Conservation (phyloP, 371 early-diverging fungal genomes). For the Pancytospora philotis region DNA sequence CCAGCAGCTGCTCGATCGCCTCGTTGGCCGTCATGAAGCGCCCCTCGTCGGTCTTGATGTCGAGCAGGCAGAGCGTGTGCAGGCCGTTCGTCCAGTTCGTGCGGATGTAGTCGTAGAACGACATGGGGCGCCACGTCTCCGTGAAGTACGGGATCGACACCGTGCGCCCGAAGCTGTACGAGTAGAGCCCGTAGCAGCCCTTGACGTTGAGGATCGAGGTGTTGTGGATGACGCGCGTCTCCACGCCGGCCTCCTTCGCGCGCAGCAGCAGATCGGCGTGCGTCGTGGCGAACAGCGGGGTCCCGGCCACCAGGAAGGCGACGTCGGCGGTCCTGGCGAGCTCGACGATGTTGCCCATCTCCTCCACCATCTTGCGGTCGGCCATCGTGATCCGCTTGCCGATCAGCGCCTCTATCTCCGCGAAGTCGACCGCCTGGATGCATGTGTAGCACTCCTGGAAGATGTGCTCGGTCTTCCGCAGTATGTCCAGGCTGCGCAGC, state of each 20-base stretch:
- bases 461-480: constrained; percentile 71
- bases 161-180: constrained; percentile 93
- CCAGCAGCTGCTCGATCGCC: constrained; percentile 68
- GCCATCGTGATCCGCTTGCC: constrained; percentile 71
- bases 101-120: constrained; percentile 81
- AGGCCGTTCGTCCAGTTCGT: constrained; percentile 70
- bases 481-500: constrained; percentile 66
- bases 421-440: constrained; percentile 64
- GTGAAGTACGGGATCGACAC: constrained; percentile 94
- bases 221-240: constrained; percentile 81
- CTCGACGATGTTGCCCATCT: constrained; percentile 73
- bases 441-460: constrained; percentile 97
- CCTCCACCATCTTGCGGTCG: constrained; percentile 89
- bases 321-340: constrained; percentile 75
- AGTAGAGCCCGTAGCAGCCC: constrained; percentile 87
- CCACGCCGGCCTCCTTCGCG: constrained; percentile 72
- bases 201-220: constrained; percentile 95
- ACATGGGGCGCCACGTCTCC: constrained; percentile 84
- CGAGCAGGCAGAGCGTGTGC: constrained; percentile 89
- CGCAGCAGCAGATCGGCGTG: constrained; percentile 90
- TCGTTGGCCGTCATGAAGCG: constrained; percentile 90
- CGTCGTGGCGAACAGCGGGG: constrained; percentile 90
- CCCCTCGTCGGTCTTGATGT: constrained; percentile 90
- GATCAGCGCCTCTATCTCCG: constrained; percentile 69
- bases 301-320: constrained; percentile 91